Evolutionary conservation across 2,329 filamentous ascomycete genomes (phyloP).

Genomic region (Mariannaea sp.): DNA sequence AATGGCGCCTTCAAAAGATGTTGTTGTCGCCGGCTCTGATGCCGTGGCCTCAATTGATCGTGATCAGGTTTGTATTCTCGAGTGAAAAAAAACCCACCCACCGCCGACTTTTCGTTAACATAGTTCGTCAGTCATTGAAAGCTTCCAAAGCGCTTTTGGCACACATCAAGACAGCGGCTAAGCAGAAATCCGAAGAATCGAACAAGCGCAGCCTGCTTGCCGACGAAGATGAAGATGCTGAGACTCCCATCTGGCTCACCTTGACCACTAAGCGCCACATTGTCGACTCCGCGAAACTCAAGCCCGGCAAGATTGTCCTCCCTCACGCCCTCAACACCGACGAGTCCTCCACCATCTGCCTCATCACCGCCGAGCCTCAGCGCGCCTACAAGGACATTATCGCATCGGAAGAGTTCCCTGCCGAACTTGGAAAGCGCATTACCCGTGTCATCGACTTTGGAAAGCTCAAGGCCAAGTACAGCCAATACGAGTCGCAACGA

Average conservation of each 20-base stretch:
- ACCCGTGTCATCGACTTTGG: slow-evolving; percentile 78
- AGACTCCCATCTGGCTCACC: slow-evolving; percentile 64
- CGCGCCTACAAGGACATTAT: slow-evolving; percentile 89
- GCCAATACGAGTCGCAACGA: slow-evolving; percentile 83
- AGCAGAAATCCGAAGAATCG: slow-evolving; percentile 51
- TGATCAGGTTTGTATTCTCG: slow-evolving; percentile 47
- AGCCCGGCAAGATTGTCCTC: slow-evolving; percentile 80
- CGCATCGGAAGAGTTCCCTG: slow-evolving; percentile 72
- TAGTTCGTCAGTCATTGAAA: slow-evolving; percentile 56
- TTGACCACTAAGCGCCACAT: slow-evolving; percentile 70
- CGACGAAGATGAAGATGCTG: slow-evolving; percentile 49
- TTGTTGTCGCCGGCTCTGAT: slow-evolving; percentile 41
- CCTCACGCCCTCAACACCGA: slow-evolving; percentile 75
- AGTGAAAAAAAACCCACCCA: not conserved
- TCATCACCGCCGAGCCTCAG: slow-evolving; percentile 83
- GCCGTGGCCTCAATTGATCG: slow-evolving; percentile 45
- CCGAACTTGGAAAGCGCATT: slow-evolving; percentile 68
- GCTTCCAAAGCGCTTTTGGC: slow-evolving; percentile 66
- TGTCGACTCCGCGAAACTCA: slow-evolving; percentile 74
- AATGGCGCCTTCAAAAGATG: slow-evolving; percentile 51
- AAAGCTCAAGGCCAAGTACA: slow-evolving; percentile 83
- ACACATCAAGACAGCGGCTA: slow-evolving; percentile 63
- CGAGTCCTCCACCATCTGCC: slow-evolving; percentile 72
- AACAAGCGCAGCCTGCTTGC: slow-evolving; percentile 62
- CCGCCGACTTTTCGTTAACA: slow-evolving; percentile 15